Base-by-base conservation (phyloP, 306 rosid genomes). In the Canavalia gladiata region DNA sequence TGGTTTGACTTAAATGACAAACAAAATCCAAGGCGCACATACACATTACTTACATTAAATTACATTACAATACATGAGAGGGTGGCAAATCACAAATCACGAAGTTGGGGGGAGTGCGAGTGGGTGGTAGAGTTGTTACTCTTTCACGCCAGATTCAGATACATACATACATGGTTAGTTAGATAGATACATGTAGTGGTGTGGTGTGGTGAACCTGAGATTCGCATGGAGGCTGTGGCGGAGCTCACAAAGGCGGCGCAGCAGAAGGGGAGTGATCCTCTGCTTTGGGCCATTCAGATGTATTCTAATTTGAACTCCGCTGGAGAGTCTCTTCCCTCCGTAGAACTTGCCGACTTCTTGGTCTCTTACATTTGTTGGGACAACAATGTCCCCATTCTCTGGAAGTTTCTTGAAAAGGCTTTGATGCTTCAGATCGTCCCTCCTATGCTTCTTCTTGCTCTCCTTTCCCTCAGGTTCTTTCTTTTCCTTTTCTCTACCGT, bases 361-460 rank as follows among this genome's bases (percentile, higher is more conserved):
- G 98, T 95, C 8, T 90, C 97, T 12, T 78, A 91, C 90, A 92
- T 95, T 89, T 95, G 89, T 63, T 95, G 99, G 99, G 97, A 93
- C 0, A 93, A 95, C 79, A 93, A 95, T 84, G 97, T 91, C 28
- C 98, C 99, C 59, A 83, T 90, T 72, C 43, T 86, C 31, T 95
- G 99, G 99, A 95, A 95, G 93, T 95, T 93, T 78, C 91, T 95
- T 7, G 99, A 95, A 46, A 90, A 88, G 78, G 99, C 99, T 1
- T 45, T 95, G 67, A 68, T 68, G 71, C 84, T 91, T 72, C 90
- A 84, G 37, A 89, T 93, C 54, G 97, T 90, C 33, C 97, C 98
- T 25, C 97, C 99, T 2, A 41, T 95, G 92, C 91, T 91, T 6
- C 89, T 93, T 76, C 92, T 95, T 57, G 90, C 99, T 85, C 90